These are phyloP conservation scores for Botrytis porri DNA, from an alignment of 2,329 filamentous ascomycete genomes.

Conservation along the genomic window DNA sequence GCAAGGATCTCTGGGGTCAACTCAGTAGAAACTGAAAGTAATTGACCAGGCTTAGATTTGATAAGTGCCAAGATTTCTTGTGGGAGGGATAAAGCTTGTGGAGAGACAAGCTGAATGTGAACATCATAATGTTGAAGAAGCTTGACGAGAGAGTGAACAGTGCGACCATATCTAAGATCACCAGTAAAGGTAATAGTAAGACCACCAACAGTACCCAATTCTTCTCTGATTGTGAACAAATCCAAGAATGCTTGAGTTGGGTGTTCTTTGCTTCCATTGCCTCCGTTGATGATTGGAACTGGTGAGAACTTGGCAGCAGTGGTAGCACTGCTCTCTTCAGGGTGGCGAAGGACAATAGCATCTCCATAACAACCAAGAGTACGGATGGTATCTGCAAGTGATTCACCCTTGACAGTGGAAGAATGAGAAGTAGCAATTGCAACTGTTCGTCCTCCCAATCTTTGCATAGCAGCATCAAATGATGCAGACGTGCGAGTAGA, in stretches of 20 bases:
- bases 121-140: slow-evolving; percentile 95
- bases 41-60: slow-evolving; percentile 65
- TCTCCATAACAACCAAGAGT: slow-evolving; percentile 94
- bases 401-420: slow-evolving; percentile 91
- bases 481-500: slow-evolving; percentile 93
- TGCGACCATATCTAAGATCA: slow-evolving; percentile 88
- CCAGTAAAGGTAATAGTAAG: slow-evolving; percentile 95
- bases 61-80: slow-evolving; percentile 70
- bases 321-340: slow-evolving; percentile 74
- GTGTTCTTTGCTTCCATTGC: slow-evolving; percentile 93
- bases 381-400: slow-evolving; percentile 86
- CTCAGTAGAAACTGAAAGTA: slow-evolving; percentile 70
- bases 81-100: slow-evolving; percentile 74
- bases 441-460: slow-evolving; percentile 84
- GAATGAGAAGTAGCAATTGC: slow-evolving; percentile 79
- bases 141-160: slow-evolving; percentile 93
- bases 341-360: slow-evolving; percentile 93
- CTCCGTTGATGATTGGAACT: slow-evolving; percentile 94
- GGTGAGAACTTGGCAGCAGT: slow-evolving; percentile 82
- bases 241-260: slow-evolving; percentile 97
- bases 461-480: slow-evolving; percentile 98
- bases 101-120: slow-evolving; percentile 85
- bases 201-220: slow-evolving; percentile 91
- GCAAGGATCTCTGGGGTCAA: slow-evolving; percentile 86
- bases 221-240: slow-evolving; percentile 96